Evolutionary conservation across 2,329 filamentous ascomycete genomes (phyloP), one percentile per base, ranked within the genome.

Genomic region (Ophiocordyceps australis): DNA sequence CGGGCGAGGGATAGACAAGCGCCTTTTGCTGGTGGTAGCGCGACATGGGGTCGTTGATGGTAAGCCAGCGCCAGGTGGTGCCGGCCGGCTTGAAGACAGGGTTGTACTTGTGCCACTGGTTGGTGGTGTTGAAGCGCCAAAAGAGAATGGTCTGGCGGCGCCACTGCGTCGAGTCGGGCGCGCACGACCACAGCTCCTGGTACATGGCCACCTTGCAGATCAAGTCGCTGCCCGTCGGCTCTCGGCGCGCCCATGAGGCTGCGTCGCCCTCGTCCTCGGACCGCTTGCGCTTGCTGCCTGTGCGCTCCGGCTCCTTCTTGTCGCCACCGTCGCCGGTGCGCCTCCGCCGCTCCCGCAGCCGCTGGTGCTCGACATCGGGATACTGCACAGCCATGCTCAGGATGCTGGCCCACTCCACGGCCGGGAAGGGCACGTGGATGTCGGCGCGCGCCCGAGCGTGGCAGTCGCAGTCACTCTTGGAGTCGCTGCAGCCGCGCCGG

Each of bases 161-260:
- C 63, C 66, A 74, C 36, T 51, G 44, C 23, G 41, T 42, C 11
- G 47, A 50, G 30, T 56, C 54, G 5, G 58, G 58, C 4, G 62
- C 46, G 33, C 50, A 50, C 4, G 65, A 73, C 58, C 62, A 72
- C 19, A 74, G 56, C 50, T 74, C 70, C 42, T 75, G 70, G 42
- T 71, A 68, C 69, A 74, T 74, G 41, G 65, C 65, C 23, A 74
- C 66, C 42, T 63, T 62, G 35, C 60, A 55, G 26, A 74, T 57
- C 29, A 72, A 54, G 22, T 71, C 64, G 38, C 63, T 62, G 34
- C 62, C 59, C 2, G 60, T 59, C 14, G 40, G 41, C 30, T 54
- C 49, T 5, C 50, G 47, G 3, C 49, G 44, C 5, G 47, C 40
- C 50, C 50, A 54, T 2, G 49, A 46, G 6, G 49, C 46, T 4